phyloP scores from a whole-genome alignment of 1,284 basidiomycete genomes.

The Kalmanozyma brasiliensis region DNA sequence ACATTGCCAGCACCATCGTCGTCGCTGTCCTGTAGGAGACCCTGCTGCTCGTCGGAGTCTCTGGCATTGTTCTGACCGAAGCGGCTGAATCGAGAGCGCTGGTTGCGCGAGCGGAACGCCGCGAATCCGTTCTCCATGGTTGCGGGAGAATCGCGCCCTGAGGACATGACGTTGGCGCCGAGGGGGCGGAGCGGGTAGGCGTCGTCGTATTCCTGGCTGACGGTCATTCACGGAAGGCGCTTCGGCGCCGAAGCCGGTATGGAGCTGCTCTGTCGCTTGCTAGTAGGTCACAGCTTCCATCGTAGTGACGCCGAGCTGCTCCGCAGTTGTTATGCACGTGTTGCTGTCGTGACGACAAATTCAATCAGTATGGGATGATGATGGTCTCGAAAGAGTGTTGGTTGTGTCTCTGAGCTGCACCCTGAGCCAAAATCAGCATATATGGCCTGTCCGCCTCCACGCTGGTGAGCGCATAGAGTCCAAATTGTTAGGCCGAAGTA shows the following conservation, averaged over 20 bases:
- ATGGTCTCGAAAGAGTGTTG: constrained; percentile 2
- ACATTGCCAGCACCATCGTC: constrained; percentile 13
- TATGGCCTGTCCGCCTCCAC: constrained; percentile 12
- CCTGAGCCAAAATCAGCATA: background rate
- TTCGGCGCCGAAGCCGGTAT: background rate
- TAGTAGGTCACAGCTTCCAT: constrained; percentile 4
- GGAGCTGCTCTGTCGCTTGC: constrained; percentile 4
- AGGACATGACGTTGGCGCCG: constrained; percentile 24
- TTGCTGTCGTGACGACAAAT: too few species aligned
- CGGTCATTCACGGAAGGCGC: constrained; percentile 24
- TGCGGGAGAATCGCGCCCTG: constrained; percentile 37
- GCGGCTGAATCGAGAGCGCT: constrained; percentile 37
- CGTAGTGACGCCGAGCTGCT: background rate
- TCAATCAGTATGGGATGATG: background rate
- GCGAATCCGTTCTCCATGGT: constrained; percentile 36
- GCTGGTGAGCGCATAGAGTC: background rate
- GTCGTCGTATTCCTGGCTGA: constrained; percentile 19
- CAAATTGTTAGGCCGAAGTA: constrained; percentile 2
- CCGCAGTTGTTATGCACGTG: too few species aligned
- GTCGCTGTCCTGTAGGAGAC: constrained; percentile 36
- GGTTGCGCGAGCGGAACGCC: constrained; percentile 40
- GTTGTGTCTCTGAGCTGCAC: constrained; percentile 1
- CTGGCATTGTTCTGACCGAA: constrained; percentile 47
- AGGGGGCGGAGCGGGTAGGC: constrained; percentile 27
- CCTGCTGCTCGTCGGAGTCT: constrained; percentile 48